A percentile compares a stretch with the other conserved stretches of the same genome.
These are phyloP conservation scores for Lentinula novae-zelandiae DNA, from an alignment of 1,284 basidiomycete species.

Conservation along the genomic window DNA sequence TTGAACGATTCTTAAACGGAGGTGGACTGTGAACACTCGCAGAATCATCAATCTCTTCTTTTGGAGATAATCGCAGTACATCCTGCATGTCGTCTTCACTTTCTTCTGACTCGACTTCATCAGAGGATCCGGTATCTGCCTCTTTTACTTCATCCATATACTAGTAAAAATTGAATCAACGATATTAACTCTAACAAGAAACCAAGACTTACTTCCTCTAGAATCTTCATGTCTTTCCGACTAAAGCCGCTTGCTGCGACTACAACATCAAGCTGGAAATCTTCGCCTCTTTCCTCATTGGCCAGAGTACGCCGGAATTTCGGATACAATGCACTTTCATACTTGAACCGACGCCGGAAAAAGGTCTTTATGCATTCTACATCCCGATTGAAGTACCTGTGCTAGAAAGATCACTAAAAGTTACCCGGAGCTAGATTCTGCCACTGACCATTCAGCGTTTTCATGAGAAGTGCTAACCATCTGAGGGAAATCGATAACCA, in stretches of 20 bases:
- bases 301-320: slow-evolving; percentile 68
- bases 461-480: slow-evolving; percentile 98
- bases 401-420: slow-evolving; percentile 12
- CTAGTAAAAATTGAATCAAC: slow-evolving; percentile 30
- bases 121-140: slow-evolving; percentile 22
- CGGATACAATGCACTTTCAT: slow-evolving; percentile 88
- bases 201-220: slow-evolving; percentile 72
- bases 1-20: slow-evolving; percentile 18
- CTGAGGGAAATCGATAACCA: slow-evolving; percentile 99
- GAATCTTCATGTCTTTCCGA: slow-evolving; percentile 72
- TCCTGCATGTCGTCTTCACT: slow-evolving; percentile 26
- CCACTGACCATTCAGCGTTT: slow-evolving; percentile 90
- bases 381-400: slow-evolving; percentile 97
- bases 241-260: slow-evolving; percentile 92
- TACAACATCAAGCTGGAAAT: slow-evolving; percentile 79
- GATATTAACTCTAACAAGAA: slow-evolving; percentile 9
- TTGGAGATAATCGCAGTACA: slow-evolving; percentile 23
- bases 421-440: not conserved
- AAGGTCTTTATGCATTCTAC: slow-evolving; percentile 95
- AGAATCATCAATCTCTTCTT: slow-evolving; percentile 30
- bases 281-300: slow-evolving; percentile 43
- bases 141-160: slow-evolving; percentile 64
- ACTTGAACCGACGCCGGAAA: slow-evolving; percentile 90
- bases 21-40: slow-evolving; percentile 25
- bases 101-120: slow-evolving; percentile 18